phyloP scores from a whole-genome alignment of 139 green algal species.

The Volvox africanus region DNA sequence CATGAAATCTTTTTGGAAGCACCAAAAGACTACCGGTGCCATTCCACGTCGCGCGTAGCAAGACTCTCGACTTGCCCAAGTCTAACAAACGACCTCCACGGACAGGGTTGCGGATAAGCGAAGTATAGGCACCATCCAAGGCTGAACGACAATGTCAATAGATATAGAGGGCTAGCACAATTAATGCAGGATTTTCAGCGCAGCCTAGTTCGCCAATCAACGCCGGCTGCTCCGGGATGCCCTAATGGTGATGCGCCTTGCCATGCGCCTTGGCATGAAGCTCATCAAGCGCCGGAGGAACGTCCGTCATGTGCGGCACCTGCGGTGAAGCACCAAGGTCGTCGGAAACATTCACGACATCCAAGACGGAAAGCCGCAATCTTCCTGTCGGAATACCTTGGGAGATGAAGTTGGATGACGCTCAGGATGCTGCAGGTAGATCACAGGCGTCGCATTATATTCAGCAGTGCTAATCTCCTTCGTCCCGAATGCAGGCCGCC shows the following conservation, averaged over 20 bases:
- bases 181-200: no score
- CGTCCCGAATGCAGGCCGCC: not conserved
- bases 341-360: not conserved
- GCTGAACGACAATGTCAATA: no score
- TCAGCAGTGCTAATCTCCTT: conserved; percentile 31
- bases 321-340: not conserved
- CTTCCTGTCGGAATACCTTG: not conserved
- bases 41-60: no score
- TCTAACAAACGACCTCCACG: no score
- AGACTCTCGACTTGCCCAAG: no score
- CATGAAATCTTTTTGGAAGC: no score
- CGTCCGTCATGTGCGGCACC: conserved; percentile 36
- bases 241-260: conserved; percentile 38
- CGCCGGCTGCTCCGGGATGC: not conserved
- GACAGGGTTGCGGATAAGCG: no score
- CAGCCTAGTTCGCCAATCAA: no score
- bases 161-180: no score
- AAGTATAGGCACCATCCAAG: no score
- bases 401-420: conserved; percentile 7
- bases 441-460: conserved; percentile 33
- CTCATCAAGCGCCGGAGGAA: not conserved
- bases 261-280: conserved; percentile 19
- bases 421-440: conserved; percentile 29
- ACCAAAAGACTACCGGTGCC: no score
- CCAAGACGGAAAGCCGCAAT: not conserved